phyloP scores from a whole-genome alignment of 805 yeast species.

The Kazachstania psychrophila region DNA sequence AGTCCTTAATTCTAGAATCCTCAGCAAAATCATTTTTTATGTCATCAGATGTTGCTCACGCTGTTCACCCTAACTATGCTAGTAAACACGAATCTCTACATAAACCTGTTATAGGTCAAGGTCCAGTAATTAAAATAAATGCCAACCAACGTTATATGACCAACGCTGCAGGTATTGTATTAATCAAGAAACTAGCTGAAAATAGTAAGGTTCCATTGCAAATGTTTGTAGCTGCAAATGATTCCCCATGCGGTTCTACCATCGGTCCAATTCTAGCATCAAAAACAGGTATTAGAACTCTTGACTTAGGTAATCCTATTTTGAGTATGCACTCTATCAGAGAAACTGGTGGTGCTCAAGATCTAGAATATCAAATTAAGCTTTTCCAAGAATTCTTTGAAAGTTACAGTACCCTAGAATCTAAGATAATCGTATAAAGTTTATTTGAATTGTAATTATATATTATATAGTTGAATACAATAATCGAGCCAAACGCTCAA shows the following conservation, averaged over 20 bases:
- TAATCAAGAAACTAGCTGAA: conserved; percentile 65
- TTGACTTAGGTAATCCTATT: conserved; percentile 88
- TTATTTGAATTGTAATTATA: too few relatives aligned
- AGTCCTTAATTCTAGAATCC: conserved; percentile 41
- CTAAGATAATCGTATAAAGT: conserved; percentile 32
- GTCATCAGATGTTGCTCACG: conserved; percentile 96
- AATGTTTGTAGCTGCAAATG: conserved; percentile 86
- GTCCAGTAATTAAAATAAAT: conserved; percentile 88
- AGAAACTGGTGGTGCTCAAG: conserved; percentile 80
- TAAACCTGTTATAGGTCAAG: conserved; percentile 72
- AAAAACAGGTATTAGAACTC: conserved; percentile 74
- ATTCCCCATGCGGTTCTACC: conserved; percentile 91
- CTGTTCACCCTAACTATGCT: conserved; percentile 87
- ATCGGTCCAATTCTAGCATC: conserved; percentile 92
- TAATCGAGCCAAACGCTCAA: too few relatives aligned
- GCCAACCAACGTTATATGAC: conserved; percentile 96
- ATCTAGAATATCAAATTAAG: conserved; percentile 51
- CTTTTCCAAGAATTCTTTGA: conserved; percentile 59
- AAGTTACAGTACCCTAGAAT: conserved; percentile 35
- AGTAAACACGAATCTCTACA: conserved; percentile 68
- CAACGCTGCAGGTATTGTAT: conserved; percentile 78
- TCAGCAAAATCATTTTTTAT: conserved; percentile 75
- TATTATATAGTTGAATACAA: too few relatives aligned
- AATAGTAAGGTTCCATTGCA: conserved; percentile 71
- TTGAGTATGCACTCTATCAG: conserved; percentile 89